Conservation (phyloP, 169 alveolate species). For the Cryptosporidium xiaoi region DNA sequence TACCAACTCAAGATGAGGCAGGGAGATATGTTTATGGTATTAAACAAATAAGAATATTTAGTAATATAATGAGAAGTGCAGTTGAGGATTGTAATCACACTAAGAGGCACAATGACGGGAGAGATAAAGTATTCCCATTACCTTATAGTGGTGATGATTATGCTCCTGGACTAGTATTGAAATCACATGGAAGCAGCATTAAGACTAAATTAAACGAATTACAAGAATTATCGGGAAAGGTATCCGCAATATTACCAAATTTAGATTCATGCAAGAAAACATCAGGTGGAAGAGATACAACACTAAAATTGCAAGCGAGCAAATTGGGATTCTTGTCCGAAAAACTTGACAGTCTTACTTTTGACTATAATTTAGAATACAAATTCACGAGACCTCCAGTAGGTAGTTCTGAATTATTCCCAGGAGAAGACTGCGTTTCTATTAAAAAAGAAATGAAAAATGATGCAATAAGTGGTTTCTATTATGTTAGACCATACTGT, state of each 20-base stretch:
- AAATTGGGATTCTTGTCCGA: slow-evolving; percentile 69
- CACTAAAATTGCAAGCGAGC: slow-evolving; percentile 49
- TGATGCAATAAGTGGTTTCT: slow-evolving; percentile 55
- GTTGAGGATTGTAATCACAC: slow-evolving; percentile 41
- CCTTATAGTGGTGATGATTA: slow-evolving; percentile 59
- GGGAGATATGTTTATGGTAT: slow-evolving; percentile 57
- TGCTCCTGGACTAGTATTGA: slow-evolving; percentile 60
- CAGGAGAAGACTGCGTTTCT: slow-evolving; percentile 69
- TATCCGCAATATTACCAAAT: slow-evolving; percentile 38
- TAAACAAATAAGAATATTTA: slow-evolving; percentile 54
- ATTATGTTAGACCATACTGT: slow-evolving; percentile 61
- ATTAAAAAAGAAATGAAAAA: slow-evolving; percentile 43
- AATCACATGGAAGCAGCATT: slow-evolving; percentile 57
- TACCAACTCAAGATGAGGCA: slow-evolving; percentile 20
- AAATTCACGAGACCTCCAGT: slow-evolving; percentile 59
- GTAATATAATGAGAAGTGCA: slow-evolving; percentile 67
- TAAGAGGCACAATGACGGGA: slow-evolving; percentile 49
- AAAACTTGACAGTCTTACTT: slow-evolving; percentile 34
- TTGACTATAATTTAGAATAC: slow-evolving; percentile 45
- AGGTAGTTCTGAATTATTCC: slow-evolving; percentile 56
- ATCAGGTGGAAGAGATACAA: slow-evolving; percentile 54
- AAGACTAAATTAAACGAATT: slow-evolving; percentile 38
- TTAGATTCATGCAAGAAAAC: slow-evolving; percentile 68
- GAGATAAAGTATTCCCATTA: slow-evolving; percentile 62
- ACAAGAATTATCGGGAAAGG: slow-evolving; percentile 63